phyloP scores from a whole-genome alignment of 257 asterid species.

The Schizonepeta tenuifolia region DNA sequence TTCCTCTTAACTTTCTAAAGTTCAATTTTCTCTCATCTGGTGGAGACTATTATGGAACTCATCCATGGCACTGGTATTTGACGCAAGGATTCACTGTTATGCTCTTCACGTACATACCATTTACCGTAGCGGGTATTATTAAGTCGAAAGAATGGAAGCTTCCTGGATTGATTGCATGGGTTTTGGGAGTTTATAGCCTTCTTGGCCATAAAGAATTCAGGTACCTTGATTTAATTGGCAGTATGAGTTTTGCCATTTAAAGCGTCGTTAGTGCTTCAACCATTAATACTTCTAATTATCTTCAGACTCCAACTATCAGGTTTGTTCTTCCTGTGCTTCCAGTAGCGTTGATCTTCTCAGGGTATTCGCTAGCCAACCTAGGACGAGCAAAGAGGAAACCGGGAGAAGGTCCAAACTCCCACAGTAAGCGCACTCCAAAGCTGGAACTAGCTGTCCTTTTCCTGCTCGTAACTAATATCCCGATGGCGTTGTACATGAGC shows the following conservation, averaged over 20 bases:
- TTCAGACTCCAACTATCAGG: constrained; percentile 62
- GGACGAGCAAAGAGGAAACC: constrained; percentile 38
- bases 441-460: constrained; percentile 53
- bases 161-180: constrained; percentile 82
- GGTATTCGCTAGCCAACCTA: constrained; percentile 65
- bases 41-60: constrained; percentile 99
- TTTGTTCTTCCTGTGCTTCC: constrained; percentile 99
- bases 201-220: constrained; percentile 99
- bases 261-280: constrained; percentile 28
- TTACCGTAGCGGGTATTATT: constrained; percentile 67
- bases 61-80: constrained; percentile 98
- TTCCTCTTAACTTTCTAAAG: constrained; percentile 86
- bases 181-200: constrained; percentile 83
- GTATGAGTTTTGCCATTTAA: neutral
- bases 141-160: constrained; percentile 74
- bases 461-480: constrained; percentile 78
- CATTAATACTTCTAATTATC: constrained; percentile 49
- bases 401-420: constrained; percentile 38
- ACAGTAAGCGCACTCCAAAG: constrained; percentile 37
- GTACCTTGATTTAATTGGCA: constrained; percentile 39
- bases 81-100: constrained; percentile 97
- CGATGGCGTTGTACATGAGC: constrained; percentile 94
- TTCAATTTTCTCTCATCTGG: constrained; percentile 95
- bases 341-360: constrained; percentile 81
- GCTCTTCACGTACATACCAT: constrained; percentile 82